Base-by-base conservation (phyloP, 176 grass and related monocot species). In the Dactylis glomerata region DNA sequence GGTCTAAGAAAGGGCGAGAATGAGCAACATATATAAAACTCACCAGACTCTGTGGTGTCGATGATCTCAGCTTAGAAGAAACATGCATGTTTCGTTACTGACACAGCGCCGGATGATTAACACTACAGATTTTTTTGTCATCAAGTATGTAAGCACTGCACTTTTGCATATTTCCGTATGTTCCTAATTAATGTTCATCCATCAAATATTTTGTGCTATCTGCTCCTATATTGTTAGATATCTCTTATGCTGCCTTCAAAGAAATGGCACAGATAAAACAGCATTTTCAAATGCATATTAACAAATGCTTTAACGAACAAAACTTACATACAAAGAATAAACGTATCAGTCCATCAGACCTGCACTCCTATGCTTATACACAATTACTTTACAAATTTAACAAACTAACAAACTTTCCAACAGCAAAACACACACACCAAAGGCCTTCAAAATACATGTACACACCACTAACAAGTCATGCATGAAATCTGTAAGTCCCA, bases 291-390 rank as follows among this genome's bases (percentile, higher is more conserved):
- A 77, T n/a, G 51, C 20, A 58, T 45, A 78, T 34, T 68, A 78
- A 88, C 23, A 3, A 51, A 79, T 72, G 45, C 37, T 50, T 72
- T 5, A 23, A 72, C 42, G 27, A 62, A 73, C 65, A 88, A 65
- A 88, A 45, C 54, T 82, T 84, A 41, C 37, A 69, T 73, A 26
- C 0, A 50, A 67, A 68, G 62, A 83, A 77, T 68, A 57, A 87
- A 49, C 20, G 11, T 50, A 87, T 87, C 12, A 55, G 62, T 71
- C 58, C 73, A 79, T 65, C 81, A 84, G 66, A 44, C 52, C 75
- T 83, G 81, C 74, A 79, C 63, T 79, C 81, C 81, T 88, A 84
- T 63, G 34, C 33, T 37, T 79, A 79, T 88, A 79, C 74, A 88
- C 74, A 88, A 2, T 44, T 73, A 34, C 9, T 78, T 79, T 65